Evolutionary conservation across 805 yeast species (phyloP).

Genomic region (Wickerhamomyces pijperi): DNA sequence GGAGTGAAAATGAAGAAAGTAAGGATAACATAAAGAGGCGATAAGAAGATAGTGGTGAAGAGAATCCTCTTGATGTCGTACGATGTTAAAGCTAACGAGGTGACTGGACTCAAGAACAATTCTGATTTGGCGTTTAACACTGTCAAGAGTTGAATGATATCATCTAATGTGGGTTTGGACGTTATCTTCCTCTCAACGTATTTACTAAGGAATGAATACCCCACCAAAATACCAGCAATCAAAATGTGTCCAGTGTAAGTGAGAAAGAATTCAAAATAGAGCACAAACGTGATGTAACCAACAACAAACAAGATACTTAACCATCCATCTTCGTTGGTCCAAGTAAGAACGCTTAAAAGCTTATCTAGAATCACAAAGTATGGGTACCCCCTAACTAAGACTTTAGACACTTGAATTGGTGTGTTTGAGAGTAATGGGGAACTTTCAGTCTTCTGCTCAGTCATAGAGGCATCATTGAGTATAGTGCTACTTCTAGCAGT

Average conservation of each 20-base stretch:
- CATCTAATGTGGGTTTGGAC: conserved; percentile 74
- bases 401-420: conserved; percentile 83
- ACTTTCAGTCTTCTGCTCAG: conserved; percentile 14
- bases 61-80: conserved; percentile 72
- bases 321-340: conserved; percentile 87
- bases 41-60: conserved; percentile 73
- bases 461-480: background rate
- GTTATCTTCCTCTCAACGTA: conserved; percentile 48
- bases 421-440: conserved; percentile 82
- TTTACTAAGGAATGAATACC: conserved; percentile 48
- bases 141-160: conserved; percentile 67
- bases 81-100: conserved; percentile 58
- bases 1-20: conserved; percentile 65
- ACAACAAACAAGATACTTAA: conserved; percentile 52
- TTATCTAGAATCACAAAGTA: conserved; percentile 66
- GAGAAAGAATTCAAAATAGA: conserved; percentile 71
- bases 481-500: conserved; percentile 23
- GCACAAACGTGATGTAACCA: conserved; percentile 42
- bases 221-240: conserved; percentile 47
- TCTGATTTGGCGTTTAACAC: conserved; percentile 69
- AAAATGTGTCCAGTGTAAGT: conserved; percentile 77
- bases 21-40: conserved; percentile 72
- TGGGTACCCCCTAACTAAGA: conserved; percentile 76
- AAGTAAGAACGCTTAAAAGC: conserved; percentile 62
- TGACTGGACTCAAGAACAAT: conserved; percentile 68